Percentiles rank a stretch among this genome's conserved stretches.
Evolutionary conservation across 495 filamentous ascomycete genomes (phyloP).

Genomic region (Trichoderma erinaceum): DNA sequence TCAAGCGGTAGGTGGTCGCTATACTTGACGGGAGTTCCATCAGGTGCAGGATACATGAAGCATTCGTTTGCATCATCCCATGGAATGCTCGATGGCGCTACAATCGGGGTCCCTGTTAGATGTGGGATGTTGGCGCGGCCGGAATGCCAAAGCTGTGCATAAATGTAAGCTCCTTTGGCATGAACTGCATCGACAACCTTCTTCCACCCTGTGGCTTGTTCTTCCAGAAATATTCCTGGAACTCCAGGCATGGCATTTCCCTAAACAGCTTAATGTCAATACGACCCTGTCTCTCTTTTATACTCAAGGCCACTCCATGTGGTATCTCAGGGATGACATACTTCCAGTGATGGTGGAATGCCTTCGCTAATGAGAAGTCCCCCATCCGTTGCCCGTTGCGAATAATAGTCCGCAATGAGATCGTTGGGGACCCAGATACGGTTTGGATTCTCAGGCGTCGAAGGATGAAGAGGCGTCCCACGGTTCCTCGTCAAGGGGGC

Average conservation of each 20-base stretch:
- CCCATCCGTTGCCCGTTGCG: slow-evolving; percentile 46
- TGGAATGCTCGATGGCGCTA: slow-evolving; percentile 20
- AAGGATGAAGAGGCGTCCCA: slow-evolving; percentile 25
- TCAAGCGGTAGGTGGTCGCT: slow-evolving; percentile 31
- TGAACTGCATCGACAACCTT: slow-evolving; percentile 48
- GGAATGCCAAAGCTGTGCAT: slow-evolving; percentile 48
- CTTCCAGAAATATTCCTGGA: slow-evolving; percentile 44
- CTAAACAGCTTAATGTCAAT: not conserved
- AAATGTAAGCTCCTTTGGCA: slow-evolving; percentile 46
- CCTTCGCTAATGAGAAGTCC: slow-evolving; percentile 51
- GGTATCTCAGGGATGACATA: slow-evolving; percentile 26
- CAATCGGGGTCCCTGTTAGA: slow-evolving; percentile 30
- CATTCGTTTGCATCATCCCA: slow-evolving; percentile 11
- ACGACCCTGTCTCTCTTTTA: no score
- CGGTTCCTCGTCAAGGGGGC: slow-evolving; percentile 53
- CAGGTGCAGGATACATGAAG: slow-evolving; percentile 17
- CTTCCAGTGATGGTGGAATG: slow-evolving; percentile 43
- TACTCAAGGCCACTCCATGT: not conserved
- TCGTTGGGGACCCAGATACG: slow-evolving; percentile 26
- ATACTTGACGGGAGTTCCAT: slow-evolving; percentile 17
- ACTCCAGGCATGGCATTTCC: slow-evolving; percentile 35
- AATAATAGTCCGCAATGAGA: slow-evolving; percentile 45
- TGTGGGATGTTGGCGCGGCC: slow-evolving; percentile 46
- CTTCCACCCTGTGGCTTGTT: slow-evolving; percentile 47
- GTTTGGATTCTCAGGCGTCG: slow-evolving; percentile 18